Evolutionary conservation across 2,329 filamentous ascomycete genomes (phyloP).

Genomic region (Tricladium varicosporioides): DNA sequence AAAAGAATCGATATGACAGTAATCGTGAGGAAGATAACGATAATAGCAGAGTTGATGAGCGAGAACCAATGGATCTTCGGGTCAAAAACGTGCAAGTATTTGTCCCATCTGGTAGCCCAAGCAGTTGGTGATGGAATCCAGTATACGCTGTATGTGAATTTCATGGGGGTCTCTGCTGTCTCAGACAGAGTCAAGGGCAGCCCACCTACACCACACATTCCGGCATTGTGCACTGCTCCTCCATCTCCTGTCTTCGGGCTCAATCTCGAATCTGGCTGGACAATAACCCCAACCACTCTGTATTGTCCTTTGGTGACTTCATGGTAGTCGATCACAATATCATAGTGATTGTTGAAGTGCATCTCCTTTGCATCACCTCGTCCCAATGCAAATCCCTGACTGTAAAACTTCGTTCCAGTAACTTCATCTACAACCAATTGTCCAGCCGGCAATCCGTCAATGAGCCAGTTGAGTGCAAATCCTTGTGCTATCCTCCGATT

Average conservation of each 20-base stretch:
- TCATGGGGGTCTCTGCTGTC: slow-evolving; percentile 62
- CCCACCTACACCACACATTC: slow-evolving; percentile 58
- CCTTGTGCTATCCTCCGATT: slow-evolving; percentile 79
- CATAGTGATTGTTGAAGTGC: slow-evolving; percentile 88
- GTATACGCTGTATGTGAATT: slow-evolving; percentile 89
- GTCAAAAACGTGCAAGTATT: slow-evolving; percentile 95
- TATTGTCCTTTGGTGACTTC: slow-evolving; percentile 69
- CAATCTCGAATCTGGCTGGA: slow-evolving; percentile 73
- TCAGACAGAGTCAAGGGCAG: slow-evolving; percentile 63
- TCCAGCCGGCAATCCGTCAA: slow-evolving; percentile 90
- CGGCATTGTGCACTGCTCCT: slow-evolving; percentile 42
- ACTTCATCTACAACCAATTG: slow-evolving; percentile 76
- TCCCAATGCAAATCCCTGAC: slow-evolving; percentile 84
- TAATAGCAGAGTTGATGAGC: slow-evolving; percentile 91
- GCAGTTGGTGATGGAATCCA: slow-evolving; percentile 83
- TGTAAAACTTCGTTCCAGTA: slow-evolving; percentile 80
- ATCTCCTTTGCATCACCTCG: slow-evolving; percentile 54
- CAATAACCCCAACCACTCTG: slow-evolving; percentile 87
- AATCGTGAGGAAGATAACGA: slow-evolving; percentile 85
- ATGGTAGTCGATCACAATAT: slow-evolving; percentile 92
- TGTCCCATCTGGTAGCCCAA: slow-evolving; percentile 98
- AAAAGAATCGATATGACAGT: slow-evolving; percentile 93
- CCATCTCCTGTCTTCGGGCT: slow-evolving; percentile 51
- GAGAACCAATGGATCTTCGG: slow-evolving; percentile 99
- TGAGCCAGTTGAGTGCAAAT: slow-evolving; percentile 92